Base-by-base conservation (phyloP, 768 basidiomycete species). In the Leccinellum luteum region DNA sequence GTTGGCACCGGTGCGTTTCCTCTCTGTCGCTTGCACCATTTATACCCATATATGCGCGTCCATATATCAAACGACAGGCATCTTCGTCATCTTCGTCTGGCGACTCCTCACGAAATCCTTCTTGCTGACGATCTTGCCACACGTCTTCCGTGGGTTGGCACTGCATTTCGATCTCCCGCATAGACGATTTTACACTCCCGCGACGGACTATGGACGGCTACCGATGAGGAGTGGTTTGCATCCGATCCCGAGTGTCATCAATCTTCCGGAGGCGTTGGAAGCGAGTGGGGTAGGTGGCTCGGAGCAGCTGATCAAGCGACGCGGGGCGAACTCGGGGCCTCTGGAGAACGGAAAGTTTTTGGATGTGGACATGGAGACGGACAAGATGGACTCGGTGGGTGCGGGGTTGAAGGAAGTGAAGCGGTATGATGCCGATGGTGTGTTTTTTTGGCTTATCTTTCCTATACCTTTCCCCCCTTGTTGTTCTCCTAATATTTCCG, bases 391-490 rank as follows among this genome's bases (percentile, higher is more conserved):
- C 41, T 19, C 12, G 19, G 19, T 13, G 10, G 57, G 54, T 3
- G 35, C 15, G n/a, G 28, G 6, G 32, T 25, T 23, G 14, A 62
- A 51, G 27, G 63, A 64, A 43, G 76, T 85, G 44, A 89, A 85
- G 56, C 90, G 90, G 73, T 92, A 92, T 64, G 92, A 93, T 74
- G 91, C 89, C 13, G 90, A 91, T 72, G 92, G 92, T 91, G 55
- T 91, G 55, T 60, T 84, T 76, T 15, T 38, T n/a, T n/a, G 9
- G 8, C 34, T 17, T 17, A 17, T 17, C 35, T 44, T 54, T 34
- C 34, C 32, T 6, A 32, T 31, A 31, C 15, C 60, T 54, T 27
- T 45, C 50, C 32, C 19, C 32, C n/a, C 41, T 25, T 12, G n/a
- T n/a, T 34, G 19, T 27, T 28, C 23, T 28, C 25, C 4, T 17